These are phyloP conservation scores for Saposhnikovia divaricata DNA, from an alignment of 129 eudicot species.

Conservation along the genomic window DNA sequence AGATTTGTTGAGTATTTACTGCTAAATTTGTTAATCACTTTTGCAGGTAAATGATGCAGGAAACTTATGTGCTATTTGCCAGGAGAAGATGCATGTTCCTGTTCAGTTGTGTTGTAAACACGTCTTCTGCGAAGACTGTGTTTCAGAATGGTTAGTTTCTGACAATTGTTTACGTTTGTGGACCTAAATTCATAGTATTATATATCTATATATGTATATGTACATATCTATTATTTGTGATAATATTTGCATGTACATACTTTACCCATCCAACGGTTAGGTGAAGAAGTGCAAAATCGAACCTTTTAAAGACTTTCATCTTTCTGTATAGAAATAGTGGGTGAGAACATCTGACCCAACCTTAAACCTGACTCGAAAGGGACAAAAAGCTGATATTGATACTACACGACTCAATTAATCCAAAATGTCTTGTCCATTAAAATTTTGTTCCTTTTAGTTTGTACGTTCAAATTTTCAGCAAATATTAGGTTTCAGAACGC, in stretches of 20 bases:
- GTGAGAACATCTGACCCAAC: background rate
- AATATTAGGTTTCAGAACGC: background rate
- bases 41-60: slow-evolving; percentile 9
- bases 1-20: too few species aligned
- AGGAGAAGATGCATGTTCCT: slow-evolving; percentile 13
- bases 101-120: slow-evolving; percentile 10
- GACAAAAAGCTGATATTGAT: background rate
- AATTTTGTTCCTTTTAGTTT: background rate
- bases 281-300: background rate
- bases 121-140: slow-evolving; percentile 9
- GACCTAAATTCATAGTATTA: background rate
- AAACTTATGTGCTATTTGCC: slow-evolving; percentile 9
- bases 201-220: background rate
- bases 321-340: background rate
- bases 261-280: background rate
- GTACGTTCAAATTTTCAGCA: background rate
- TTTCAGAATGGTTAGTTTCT: slow-evolving; percentile 12
- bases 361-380: background rate
- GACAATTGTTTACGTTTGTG: background rate
- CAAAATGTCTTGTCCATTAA: background rate
- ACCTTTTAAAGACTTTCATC: background rate
- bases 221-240: background rate
- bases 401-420: background rate
- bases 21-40: slow-evolving; percentile 3
- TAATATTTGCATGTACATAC: background rate